Percentiles rank a stretch among this genome's conserved stretches.
These are phyloP conservation scores for Pseudogymnoascus pannorum DNA, from an alignment of 2,329 filamentous ascomycete genomes.

Conservation along the genomic window DNA sequence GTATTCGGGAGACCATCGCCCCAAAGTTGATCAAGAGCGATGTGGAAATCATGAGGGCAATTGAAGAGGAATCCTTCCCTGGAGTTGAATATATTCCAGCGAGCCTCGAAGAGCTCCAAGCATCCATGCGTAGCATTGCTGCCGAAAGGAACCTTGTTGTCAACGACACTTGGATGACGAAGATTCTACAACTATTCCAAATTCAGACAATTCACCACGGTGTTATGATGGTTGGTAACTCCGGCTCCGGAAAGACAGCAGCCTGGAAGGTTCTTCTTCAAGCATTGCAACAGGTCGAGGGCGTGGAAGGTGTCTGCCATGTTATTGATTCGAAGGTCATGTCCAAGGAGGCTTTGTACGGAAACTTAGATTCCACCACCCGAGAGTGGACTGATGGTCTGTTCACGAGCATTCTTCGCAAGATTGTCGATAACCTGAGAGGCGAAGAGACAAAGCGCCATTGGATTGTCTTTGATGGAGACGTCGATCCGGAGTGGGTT, in stretches of 20 bases:
- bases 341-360: slow-evolving; percentile 97
- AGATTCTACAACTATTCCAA: slow-evolving; percentile 93
- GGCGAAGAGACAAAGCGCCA: slow-evolving; percentile 95
- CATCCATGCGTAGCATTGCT: slow-evolving; percentile 75
- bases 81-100: slow-evolving; percentile 89
- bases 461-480: slow-evolving; percentile 99
- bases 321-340: slow-evolving; percentile 99
- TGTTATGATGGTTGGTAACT: slow-evolving; percentile 99
- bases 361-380: slow-evolving; percentile 90
- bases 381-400: slow-evolving; percentile 98
- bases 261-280: slow-evolving; percentile 91
- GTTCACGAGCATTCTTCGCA: slow-evolving; percentile 94
- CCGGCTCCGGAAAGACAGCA: slow-evolving; percentile 92
- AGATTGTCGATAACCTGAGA: slow-evolving; percentile 97
- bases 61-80: slow-evolving; percentile 83
- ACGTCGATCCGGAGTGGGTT: slow-evolving; percentile 99
- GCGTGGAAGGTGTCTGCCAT: slow-evolving; percentile 88
- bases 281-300: slow-evolving; percentile 84
- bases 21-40: slow-evolving; percentile 93
- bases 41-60: slow-evolving; percentile 76
- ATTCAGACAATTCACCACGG: slow-evolving; percentile 97
- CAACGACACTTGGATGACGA: slow-evolving; percentile 94
- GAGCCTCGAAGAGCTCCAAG: slow-evolving; percentile 69
- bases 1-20: slow-evolving; percentile 94
- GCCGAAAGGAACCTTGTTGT: slow-evolving; percentile 80